Evolutionary conservation across 2,329 filamentous ascomycete species (phyloP).

Genomic region (Dendrostoma leiphaemia): DNA sequence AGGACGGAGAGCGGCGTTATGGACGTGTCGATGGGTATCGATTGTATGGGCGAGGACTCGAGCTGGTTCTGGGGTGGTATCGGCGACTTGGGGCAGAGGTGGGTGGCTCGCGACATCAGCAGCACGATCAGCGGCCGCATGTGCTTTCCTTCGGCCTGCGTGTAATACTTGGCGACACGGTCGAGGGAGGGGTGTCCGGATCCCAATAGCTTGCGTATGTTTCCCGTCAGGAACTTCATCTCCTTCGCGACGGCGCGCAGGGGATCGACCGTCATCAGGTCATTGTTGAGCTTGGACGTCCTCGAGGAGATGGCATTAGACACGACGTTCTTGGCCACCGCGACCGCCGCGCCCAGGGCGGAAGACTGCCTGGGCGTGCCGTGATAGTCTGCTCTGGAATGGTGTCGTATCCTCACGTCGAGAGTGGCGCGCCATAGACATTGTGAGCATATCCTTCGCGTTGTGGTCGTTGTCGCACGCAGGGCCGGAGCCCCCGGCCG

Average conservation of each 20-base stretch:
- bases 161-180: constrained; percentile 97
- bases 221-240: constrained; percentile 92
- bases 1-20: constrained; percentile 60
- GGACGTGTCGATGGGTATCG: constrained; percentile 45
- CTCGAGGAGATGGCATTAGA: constrained; percentile 57
- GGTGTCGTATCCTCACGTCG: constrained; percentile 31
- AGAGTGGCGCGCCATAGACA: constrained; percentile 33
- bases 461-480: constrained; percentile 36
- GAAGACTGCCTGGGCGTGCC: constrained; percentile 49
- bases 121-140: constrained; percentile 91
- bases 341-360: constrained; percentile 74
- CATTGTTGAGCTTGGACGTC: constrained; percentile 56
- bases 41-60: constrained; percentile 32
- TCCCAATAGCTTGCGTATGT: constrained; percentile 88
- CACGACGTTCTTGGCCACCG: constrained; percentile 69
- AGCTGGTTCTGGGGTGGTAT: constrained; percentile 39
- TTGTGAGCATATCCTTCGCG: constrained; percentile 36
- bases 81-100: constrained; percentile 65
- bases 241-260: constrained; percentile 90
- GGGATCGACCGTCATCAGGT: constrained; percentile 72
- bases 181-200: constrained; percentile 94
- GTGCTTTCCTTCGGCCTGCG: constrained; percentile 93
- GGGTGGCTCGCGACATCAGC: constrained; percentile 92
- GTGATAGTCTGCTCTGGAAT: constrained; percentile 40
- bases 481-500: constrained; percentile 52